These are phyloP conservation scores for Haematococcus sp. DNA, from an alignment of 139 green algal species.

Conservation along the genomic window DNA sequence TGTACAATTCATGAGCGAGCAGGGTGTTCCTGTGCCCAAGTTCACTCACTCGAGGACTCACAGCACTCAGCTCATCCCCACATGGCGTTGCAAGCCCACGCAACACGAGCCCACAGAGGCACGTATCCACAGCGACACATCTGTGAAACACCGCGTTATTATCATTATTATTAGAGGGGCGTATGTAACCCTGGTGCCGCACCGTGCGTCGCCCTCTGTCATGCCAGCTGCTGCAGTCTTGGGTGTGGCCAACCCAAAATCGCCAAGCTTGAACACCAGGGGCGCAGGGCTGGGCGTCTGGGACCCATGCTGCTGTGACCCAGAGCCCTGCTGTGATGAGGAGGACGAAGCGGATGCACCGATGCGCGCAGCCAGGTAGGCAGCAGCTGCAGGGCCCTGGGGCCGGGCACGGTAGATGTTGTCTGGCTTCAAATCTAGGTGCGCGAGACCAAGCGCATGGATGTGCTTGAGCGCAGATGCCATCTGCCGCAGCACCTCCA, in stretches of 20 bases:
- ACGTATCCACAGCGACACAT: too few species aligned
- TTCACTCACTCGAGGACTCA: too few species aligned
- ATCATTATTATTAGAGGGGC: too few species aligned
- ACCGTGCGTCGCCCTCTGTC: conserved; percentile 78
- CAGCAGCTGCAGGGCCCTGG: background rate
- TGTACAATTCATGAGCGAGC: background rate
- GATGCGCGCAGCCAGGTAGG: background rate
- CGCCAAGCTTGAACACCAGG: conserved; percentile 81
- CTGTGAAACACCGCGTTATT: too few species aligned
- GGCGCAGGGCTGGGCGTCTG: background rate
- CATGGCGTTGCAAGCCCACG: too few species aligned
- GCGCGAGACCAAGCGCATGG: conserved; percentile 76
- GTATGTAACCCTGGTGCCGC: background rate
- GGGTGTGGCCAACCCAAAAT: conserved; percentile 84
- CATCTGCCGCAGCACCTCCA: conserved; percentile 71
- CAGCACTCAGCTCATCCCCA: too few species aligned
- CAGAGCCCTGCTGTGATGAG: background rate
- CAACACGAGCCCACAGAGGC: too few species aligned
- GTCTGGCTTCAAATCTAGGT: conserved; percentile 95
- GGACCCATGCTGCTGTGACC: background rate
- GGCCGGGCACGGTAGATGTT: conserved; percentile 74
- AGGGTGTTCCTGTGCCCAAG: too few species aligned
- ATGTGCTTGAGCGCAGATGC: conserved; percentile 74
- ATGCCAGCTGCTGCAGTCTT: conserved; percentile 25
- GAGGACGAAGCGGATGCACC: background rate